Base-by-base conservation (phyloP, 2,329 filamentous ascomycete genomes). In the Monosporascus sp. region DNA sequence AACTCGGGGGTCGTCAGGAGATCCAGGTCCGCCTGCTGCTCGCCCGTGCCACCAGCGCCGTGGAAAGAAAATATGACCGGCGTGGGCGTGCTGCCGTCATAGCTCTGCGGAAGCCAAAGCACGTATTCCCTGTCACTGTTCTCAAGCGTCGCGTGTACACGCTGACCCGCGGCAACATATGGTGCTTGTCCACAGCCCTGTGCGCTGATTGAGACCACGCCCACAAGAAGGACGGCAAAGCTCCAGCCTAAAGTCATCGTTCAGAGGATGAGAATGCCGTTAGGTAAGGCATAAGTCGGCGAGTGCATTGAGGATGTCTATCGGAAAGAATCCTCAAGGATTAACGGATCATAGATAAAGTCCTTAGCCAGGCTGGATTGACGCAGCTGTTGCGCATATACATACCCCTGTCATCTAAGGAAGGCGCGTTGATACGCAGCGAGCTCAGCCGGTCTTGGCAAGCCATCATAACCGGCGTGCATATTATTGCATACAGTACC, bases 61-160 rank as follows among this genome's bases (percentile, higher is more conserved):
- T 52, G 50, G 22, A 48, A 45, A 17, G 45, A 48, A 14, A 52
- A 42, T 34, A 52, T 52, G n/a, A 49, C 34, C 22, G 24, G 24
- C 11, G 50, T 20, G 14, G 45, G 18, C 22, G 14, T 44, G 37
- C 38, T 44, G 22, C 46, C 22, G 17, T 48, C 37, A 24, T 52
- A 52, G 11, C 24, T 39, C 7, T 3, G 20, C 6, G 50, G 50
- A 11, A 52, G 34, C 50, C 50, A 52, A 37, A 47, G 18, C 20
- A 46, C 8, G 25, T 41, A 52, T 25, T 22, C 9, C 17, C 50
- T 36, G 22, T 48, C 15, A 20, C 18, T 22, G 25, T 49, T 15
- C 22, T 46, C 8, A 24, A 46, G 42, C 9, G 47, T 24, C 31
- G 20, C 18, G 3, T 48, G 7, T 5, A n/a, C 36, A 9, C 11